phyloP scores from a whole-genome alignment of 345 rosid species.

The Eucalyptus rudis region DNA sequence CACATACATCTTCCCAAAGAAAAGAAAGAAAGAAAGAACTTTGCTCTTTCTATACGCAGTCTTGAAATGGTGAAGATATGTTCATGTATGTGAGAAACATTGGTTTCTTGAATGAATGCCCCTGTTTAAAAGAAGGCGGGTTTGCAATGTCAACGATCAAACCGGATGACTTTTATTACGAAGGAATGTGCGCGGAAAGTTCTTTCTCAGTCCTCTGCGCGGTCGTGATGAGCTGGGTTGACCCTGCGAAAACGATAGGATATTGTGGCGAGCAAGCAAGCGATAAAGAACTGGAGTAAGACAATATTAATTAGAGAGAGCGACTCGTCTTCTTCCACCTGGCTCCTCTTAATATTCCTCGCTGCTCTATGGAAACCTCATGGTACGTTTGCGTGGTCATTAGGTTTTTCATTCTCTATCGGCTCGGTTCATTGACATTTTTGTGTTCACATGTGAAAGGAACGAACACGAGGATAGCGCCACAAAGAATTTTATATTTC shows the following conservation, averaged over 20 bases:
- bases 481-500: background rate
- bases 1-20: conserved; percentile 11
- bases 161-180: background rate
- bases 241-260: background rate
- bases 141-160: background rate
- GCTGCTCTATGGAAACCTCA: background rate
- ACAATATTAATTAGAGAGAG: background rate
- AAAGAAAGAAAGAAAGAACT: background rate
- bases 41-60: background rate
- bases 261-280: background rate
- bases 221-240: background rate
- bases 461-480: background rate
- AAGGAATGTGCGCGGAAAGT: background rate
- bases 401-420: background rate
- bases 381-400: background rate
- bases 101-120: background rate
- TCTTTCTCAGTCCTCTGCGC: background rate
- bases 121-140: background rate
- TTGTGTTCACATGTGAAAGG: background rate
- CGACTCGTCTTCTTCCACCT: background rate
- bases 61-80: background rate
- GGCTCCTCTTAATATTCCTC: background rate
- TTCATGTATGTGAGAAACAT: background rate
- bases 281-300: background rate
- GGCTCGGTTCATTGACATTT: background rate